Evolutionary conservation across 306 rosid species (phyloP), one percentile per base, ranked within the genome.

Genomic region (Canavalia gladiata): DNA sequence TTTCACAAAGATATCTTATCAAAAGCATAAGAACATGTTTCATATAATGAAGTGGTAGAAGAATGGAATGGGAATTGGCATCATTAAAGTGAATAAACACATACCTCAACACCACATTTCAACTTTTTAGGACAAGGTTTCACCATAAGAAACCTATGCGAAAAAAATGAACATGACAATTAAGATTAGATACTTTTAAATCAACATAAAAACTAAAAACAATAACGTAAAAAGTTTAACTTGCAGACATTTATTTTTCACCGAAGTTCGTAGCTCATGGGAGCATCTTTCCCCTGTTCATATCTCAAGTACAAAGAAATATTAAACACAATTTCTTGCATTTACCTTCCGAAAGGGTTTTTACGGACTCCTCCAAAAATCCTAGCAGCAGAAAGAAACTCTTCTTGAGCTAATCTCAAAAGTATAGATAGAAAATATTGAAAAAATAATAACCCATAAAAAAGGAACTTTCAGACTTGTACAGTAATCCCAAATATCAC

Each of bases 21-120:
- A 11, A 25, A 12, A 74, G 29, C 84, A 79, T 41, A 31, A 71
- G 11, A 57, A 49, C 45, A 55, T 7, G 25, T 63, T 69, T 51
- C 64, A 37, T 59, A 45, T 54, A 52, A 63, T 12, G 7, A 62
- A 74, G 31, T 64, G 54, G 47, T 34, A 62, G 42, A 49, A 54
- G 59, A 62, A 72, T 11, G 51, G 33, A 54, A 77, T 37, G 64
- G 41, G 56, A 43, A 29, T 45, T 0, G 0, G 18, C 34, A 64
- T 70, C 31, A 56, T 72, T 30, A 8, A 66, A 74, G 56, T 68
- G 75, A 50, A 25, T 9, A 81, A 54, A 79, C 12, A 63, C 83
- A 66, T 87, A 96, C 99, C 98, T 93, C 98, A 77, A 93, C 99
- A 65, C 93, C 97, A 72, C 99, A 96, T 86, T 90, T 93, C 92